Percentiles rank a stretch among this genome's conserved stretches.
These are phyloP conservation scores for Lichtheimia corymbifera DNA, from an alignment of 371 early-diverging fungal species.

Conservation along the genomic window DNA sequence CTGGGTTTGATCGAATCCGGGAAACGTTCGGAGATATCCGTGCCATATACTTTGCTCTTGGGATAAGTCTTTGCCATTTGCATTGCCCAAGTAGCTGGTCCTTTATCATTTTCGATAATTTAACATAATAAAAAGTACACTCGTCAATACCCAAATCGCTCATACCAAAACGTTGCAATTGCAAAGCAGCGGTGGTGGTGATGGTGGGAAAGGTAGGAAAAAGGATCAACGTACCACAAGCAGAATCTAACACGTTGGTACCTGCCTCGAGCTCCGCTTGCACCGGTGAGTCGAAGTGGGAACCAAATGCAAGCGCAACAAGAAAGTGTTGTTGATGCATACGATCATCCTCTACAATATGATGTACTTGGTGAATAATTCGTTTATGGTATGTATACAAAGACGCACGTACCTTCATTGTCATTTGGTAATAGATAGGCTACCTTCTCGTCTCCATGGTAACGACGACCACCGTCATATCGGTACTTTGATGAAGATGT, in stretches of 20 bases:
- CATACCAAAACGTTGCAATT: too few species aligned
- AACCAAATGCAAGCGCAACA: background rate
- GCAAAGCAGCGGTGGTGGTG: too few species aligned
- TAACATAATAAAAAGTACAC: background rate
- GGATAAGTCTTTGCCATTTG: constrained; percentile 27
- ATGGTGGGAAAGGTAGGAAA: too few species aligned
- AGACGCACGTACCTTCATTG: constrained; percentile 32
- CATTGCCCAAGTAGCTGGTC: constrained; percentile 32
- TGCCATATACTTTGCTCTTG: constrained; percentile 15
- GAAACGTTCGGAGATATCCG: constrained; percentile 18
- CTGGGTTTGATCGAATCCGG: constrained; percentile 18
- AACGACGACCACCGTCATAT: constrained; percentile 50
- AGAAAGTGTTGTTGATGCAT: constrained; percentile 18
- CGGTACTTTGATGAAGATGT: constrained; percentile 8
- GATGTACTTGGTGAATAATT: background rate
- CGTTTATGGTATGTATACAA: background rate
- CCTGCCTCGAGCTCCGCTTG: constrained; percentile 16
- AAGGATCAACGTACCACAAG: constrained; percentile 17
- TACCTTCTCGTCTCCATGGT: constrained; percentile 40
- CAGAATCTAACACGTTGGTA: constrained; percentile 20
- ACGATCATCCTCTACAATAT: constrained; percentile 13
- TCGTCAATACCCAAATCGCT: too few species aligned
- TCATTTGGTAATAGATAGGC: constrained; percentile 57
- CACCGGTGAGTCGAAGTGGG: constrained; percentile 10
- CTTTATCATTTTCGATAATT: constrained; percentile 30